Base-by-base conservation (phyloP, 768 basidiomycete species). In the Hypsizygus marmoreus region DNA sequence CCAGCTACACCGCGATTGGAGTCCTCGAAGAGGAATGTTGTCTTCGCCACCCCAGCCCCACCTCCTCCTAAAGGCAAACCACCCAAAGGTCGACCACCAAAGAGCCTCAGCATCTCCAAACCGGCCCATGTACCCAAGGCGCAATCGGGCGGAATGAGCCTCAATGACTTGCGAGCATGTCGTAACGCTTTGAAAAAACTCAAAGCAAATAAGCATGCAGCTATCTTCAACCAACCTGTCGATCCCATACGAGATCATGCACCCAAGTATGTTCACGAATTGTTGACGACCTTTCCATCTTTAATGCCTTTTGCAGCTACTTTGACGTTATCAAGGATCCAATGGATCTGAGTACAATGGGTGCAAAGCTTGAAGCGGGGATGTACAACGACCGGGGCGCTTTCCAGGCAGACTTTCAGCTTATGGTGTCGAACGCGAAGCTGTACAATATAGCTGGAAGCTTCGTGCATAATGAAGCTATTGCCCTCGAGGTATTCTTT, bases 161-260 rank as follows among this genome's bases (percentile, higher is more conserved):
- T 83, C 25, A 80, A 82, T 37, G 94, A 95, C 60, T 65, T 91
- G 47, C 79, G 78, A 40, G 88, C 86, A 7, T 88, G 82, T 53
- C 79, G 83, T 40, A 88, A 78, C 49, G 86, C 84, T 2, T 65
- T 95, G 59, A 87, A 88, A 75, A 95, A 94, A 62, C 67, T 95
- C 24, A 78, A 79, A 58, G 59, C 77, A 19, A 79, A 92, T 64
- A 93, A 89, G 64, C 82, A 80, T 49, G 84, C 88, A 3, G 62
- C 67, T 20, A 58, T 88, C 42, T 98, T 98, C 67, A 71, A 84
- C 31, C 82, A 88, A 47, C 92, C 95, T 24, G 95, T 98, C n/a
- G 94, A 97, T 67, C 94, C 94, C n/a, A 81, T 95, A 31, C 77
- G 92, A 53, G 94, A 97, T 57, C 79, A 81, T 58, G 94, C 92